phyloP scores from a whole-genome alignment of 495 filamentous ascomycete genomes.

The Neurospora sp. region DNA sequence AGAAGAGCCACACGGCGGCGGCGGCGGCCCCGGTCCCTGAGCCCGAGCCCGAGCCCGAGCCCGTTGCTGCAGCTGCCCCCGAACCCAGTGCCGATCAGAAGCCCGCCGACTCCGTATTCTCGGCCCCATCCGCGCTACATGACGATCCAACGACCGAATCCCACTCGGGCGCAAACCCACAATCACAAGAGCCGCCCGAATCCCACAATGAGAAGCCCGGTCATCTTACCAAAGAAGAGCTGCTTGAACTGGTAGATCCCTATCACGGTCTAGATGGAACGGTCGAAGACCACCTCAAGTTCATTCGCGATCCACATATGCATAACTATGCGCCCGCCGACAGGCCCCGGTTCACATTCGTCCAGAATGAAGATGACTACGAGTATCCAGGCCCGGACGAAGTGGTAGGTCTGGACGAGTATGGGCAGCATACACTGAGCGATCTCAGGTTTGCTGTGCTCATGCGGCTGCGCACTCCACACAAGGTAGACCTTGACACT shows the following conservation, averaged over 20 bases:
- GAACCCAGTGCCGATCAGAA: not conserved
- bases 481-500: conserved; percentile 22
- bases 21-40: conserved; percentile 2
- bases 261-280: conserved; percentile 31
- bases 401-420: conserved; percentile 10
- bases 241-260: conserved; percentile 38
- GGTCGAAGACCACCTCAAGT: conserved; percentile 36
- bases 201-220: not conserved
- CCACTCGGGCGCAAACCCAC: not conserved
- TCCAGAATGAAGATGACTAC: conserved; percentile 32
- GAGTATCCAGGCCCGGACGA: conserved; percentile 33
- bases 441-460: conserved; percentile 24
- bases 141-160: not conserved
- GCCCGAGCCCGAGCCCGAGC: not conserved
- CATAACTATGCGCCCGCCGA: conserved; percentile 34
- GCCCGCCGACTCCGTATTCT: not conserved
- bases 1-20: conserved; percentile 10
- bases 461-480: conserved; percentile 20
- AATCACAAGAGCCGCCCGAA: not conserved
- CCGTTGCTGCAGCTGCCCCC: not conserved
- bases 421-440: conserved; percentile 15
- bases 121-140: not conserved
- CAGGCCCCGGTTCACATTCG: conserved; percentile 32
- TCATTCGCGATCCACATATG: conserved; percentile 36
- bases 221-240: conserved; percentile 24